Evolutionary conservation across 2,329 filamentous ascomycete genomes (phyloP), one percentile per base, ranked within the genome.

Genomic region (Phialemonium atrogriseum): DNA sequence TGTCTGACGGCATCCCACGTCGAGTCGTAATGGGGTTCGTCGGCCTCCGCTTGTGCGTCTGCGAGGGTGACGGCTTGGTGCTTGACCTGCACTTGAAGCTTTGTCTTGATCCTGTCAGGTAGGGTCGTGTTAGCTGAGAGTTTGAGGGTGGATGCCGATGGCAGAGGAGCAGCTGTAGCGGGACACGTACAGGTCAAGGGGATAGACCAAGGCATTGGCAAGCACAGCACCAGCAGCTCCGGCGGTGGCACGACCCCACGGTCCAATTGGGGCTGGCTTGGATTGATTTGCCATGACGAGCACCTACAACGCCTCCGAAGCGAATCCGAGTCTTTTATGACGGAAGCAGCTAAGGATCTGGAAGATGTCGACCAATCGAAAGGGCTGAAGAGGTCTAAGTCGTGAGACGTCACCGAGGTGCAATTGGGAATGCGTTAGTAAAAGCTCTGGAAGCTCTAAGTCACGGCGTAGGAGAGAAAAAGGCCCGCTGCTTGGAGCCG

Each of bases 131-230:
- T 18, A 32, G 18, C n/a, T 32, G 27, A 38, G 24, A n/a, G n/a
- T n/a, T n/a, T n/a, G n/a, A n/a, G n/a, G n/a, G n/a, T n/a, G 26
- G 18, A 13, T 23, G 15, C 23, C 10, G 12, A 31, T 7, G 20
- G 10, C 5, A 11, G 13, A 7, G 12, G 7, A 25, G n/a, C 20
- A 24, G 3, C 16, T 11, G 12, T 15, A 28, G 21, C 22, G 20
- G 12, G 27, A 24, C 30, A 62, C 83, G 66, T 68, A 94, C 88
- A 98, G 88, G 60, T 98, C 91, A 38, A 98, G 70, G 27, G 91
- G 91, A 59, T 98, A 98, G 36, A 96, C 89, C 41, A 95, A 64
- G 26, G 88, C 84, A 66, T 98, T 98, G 36, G 91, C 91, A 37
- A 98, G 70, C 22, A 96, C 86, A 27, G 91, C 91, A 39, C 91